These are phyloP conservation scores for Neospermospora avenae DNA, from an alignment of 2,329 filamentous ascomycete species.

Conservation along the genomic window DNA sequence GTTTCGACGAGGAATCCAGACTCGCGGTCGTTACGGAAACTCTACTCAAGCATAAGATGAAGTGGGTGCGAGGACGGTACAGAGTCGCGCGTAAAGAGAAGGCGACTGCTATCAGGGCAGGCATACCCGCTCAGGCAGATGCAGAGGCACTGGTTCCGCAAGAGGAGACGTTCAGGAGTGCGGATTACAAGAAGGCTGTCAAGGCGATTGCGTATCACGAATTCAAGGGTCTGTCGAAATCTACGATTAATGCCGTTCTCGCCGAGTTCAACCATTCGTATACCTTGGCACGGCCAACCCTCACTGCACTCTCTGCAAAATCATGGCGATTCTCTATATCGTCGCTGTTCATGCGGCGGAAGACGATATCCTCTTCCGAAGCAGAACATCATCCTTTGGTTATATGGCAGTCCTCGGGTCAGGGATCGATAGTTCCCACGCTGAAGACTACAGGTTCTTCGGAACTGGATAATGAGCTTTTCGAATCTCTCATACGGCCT, in stretches of 20 bases:
- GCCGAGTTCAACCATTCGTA: slow-evolving; percentile 81
- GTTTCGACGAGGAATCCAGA: slow-evolving; percentile 72
- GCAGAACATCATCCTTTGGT: slow-evolving; percentile 61
- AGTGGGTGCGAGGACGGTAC: slow-evolving; percentile 69
- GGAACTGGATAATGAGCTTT: slow-evolving; percentile 62
- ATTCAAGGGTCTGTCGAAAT: slow-evolving; percentile 70
- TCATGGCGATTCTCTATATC: slow-evolving; percentile 77
- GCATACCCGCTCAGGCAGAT: slow-evolving; percentile 6
- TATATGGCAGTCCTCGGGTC: slow-evolving; percentile 55
- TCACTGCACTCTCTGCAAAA: slow-evolving; percentile 65
- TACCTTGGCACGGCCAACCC: slow-evolving; percentile 64
- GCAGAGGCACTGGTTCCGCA: slow-evolving; percentile 43
- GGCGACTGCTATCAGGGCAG: slow-evolving; percentile 22
- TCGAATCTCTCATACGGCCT: slow-evolving; percentile 53
- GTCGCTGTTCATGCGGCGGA: slow-evolving; percentile 65
- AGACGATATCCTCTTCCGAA: slow-evolving; percentile 50
- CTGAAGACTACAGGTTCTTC: slow-evolving; percentile 63
- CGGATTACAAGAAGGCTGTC: slow-evolving; percentile 66
- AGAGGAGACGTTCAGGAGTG: slow-evolving; percentile 65
- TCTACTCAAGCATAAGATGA: slow-evolving; percentile 67
- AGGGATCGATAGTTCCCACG: slow-evolving; percentile 55
- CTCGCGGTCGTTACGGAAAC: slow-evolving; percentile 75
- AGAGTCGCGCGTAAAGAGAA: slow-evolving; percentile 41
- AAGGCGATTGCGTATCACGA: slow-evolving; percentile 67
- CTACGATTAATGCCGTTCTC: slow-evolving; percentile 73